phyloP scores from a whole-genome alignment of 2,329 filamentous ascomycete species.

The Lasiodiplodia hormozganensis region DNA sequence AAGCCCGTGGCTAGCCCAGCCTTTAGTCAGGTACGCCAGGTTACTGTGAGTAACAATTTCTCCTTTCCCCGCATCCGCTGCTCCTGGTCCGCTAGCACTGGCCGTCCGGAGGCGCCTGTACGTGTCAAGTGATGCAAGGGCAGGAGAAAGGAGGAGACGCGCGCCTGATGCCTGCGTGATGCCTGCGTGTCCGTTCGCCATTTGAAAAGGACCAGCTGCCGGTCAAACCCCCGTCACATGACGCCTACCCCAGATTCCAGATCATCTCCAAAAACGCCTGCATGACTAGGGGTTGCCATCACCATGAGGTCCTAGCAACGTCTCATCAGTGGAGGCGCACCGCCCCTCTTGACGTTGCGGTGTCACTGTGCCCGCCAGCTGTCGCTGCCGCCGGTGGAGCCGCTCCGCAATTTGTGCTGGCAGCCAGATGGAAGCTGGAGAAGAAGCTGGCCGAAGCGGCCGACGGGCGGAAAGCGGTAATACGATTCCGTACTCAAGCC shows the following conservation, averaged over 20 bases:
- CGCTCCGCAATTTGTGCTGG: background rate
- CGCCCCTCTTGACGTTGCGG: background rate
- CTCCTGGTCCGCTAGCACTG: constrained; percentile 1
- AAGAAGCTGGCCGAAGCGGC: background rate
- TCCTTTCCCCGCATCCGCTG: constrained; percentile 18
- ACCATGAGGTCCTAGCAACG: constrained; percentile 4
- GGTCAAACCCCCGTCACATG: constrained; percentile 16
- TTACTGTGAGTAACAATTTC: constrained; percentile 15
- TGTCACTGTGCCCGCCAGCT: constrained; percentile 3
- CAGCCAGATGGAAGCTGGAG: background rate
- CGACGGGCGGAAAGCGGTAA: background rate
- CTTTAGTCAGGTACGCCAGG: constrained; percentile 14
- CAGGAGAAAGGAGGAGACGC: constrained; percentile 12
- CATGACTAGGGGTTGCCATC: constrained; percentile 4
- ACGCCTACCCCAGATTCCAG: constrained; percentile 23
- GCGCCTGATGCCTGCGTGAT: constrained; percentile 24
- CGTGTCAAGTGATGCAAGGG: constrained; percentile 28
- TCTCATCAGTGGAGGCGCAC: constrained; percentile 10
- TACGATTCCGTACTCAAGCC: background rate
- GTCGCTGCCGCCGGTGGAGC: constrained; percentile 12
- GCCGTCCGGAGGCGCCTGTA: constrained; percentile 19
- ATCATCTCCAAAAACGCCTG: background rate
- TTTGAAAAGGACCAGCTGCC: constrained; percentile 17
- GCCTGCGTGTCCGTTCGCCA: constrained; percentile 19
- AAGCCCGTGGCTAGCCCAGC: constrained; percentile 7